phyloP scores from a whole-genome alignment of 225 moss, liverwort and hornwort genomes.

The Sphagnum contortum region DNA sequence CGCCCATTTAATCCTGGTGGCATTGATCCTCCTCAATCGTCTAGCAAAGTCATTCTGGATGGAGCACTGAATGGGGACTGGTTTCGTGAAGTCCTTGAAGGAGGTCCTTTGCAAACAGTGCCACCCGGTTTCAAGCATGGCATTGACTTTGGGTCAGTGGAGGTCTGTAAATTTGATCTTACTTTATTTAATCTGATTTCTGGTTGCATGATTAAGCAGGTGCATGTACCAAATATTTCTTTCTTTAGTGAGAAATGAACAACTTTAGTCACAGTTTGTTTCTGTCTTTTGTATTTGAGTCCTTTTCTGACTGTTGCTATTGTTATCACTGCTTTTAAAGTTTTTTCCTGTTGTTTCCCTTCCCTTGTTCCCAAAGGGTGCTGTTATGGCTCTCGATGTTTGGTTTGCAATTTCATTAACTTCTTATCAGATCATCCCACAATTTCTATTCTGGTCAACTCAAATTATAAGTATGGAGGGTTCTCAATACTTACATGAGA shows the following conservation, averaged over 20 bases:
- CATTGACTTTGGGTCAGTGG: slow-evolving; percentile 78
- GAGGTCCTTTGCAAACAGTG: slow-evolving; percentile 76
- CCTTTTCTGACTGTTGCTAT: neutral
- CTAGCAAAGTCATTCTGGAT: slow-evolving; percentile 53
- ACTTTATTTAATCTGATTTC: neutral
- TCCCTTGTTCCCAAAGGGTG: too few relatives aligned
- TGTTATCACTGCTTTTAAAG: neutral
- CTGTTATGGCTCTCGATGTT: too few relatives aligned
- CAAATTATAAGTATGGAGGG: too few relatives aligned
- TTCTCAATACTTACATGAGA: too few relatives aligned
- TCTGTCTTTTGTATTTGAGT: too few relatives aligned
- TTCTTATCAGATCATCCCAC: too few relatives aligned
- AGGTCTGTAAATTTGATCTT: slow-evolving; percentile 23
- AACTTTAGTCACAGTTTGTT: too few relatives aligned
- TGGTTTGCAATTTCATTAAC: too few relatives aligned
- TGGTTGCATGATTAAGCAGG: neutral
- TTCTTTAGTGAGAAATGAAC: too few relatives aligned
- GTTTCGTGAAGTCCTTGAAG: slow-evolving; percentile 77
- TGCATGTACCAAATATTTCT: neutral
- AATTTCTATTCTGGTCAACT: too few relatives aligned
- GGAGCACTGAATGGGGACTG: slow-evolving; percentile 84
- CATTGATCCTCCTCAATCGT: slow-evolving; percentile 73
- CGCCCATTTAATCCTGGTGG: slow-evolving; percentile 97
- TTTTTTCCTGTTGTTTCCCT: too few relatives aligned
- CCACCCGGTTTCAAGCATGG: slow-evolving; percentile 90